These are phyloP conservation scores for Gentiana straminea DNA, from an alignment of 257 asterid species.

Conservation along the genomic window DNA sequence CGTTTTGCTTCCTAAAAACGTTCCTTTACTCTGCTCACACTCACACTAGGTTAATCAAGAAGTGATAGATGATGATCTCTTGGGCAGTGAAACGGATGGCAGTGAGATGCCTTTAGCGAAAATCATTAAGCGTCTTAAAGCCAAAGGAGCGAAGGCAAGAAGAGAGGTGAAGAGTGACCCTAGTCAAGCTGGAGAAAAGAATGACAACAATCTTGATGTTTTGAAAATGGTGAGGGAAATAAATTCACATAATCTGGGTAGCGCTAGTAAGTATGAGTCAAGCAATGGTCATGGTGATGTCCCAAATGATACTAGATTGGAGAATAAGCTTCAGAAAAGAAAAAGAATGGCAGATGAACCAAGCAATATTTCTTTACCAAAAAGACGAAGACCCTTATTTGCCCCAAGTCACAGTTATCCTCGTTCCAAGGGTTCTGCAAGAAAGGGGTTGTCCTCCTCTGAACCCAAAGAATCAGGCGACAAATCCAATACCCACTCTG, in stretches of 20 bases:
- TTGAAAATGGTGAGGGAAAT: conserved; percentile 82
- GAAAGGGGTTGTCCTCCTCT: conserved; percentile 22
- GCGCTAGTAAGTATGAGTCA: conserved; percentile 48
- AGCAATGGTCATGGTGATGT: conserved; percentile 61
- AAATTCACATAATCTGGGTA: conserved; percentile 46
- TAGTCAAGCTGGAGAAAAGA: conserved; percentile 29
- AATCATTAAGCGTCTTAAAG: conserved; percentile 79
- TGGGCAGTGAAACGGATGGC: conserved; percentile 90
- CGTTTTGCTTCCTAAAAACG: conserved; percentile 9
- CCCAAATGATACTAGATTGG: conserved; percentile 32
- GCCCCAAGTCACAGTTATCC: conserved; percentile 39
- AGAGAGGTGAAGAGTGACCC: conserved; percentile 58
- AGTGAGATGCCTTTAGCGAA: conserved; percentile 90
- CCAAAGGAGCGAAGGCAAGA: conserved; percentile 72
- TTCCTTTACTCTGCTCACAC: conserved; percentile 12
- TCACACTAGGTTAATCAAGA: conserved; percentile 47
- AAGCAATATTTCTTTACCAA: conserved; percentile 59
- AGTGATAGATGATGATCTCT: conserved; percentile 51
- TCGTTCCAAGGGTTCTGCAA: conserved; percentile 18
- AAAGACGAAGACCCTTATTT: conserved; percentile 69
- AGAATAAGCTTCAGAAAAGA: conserved; percentile 43
- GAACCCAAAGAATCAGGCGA: conserved; percentile 40
- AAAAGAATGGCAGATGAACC: conserved; percentile 40
- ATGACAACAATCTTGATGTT: conserved; percentile 59
- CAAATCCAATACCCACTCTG: conserved; percentile 43